phyloP scores from a whole-genome alignment of 192 early-diverging fungal species.

The Rhizoclosmatium sp. region DNA sequence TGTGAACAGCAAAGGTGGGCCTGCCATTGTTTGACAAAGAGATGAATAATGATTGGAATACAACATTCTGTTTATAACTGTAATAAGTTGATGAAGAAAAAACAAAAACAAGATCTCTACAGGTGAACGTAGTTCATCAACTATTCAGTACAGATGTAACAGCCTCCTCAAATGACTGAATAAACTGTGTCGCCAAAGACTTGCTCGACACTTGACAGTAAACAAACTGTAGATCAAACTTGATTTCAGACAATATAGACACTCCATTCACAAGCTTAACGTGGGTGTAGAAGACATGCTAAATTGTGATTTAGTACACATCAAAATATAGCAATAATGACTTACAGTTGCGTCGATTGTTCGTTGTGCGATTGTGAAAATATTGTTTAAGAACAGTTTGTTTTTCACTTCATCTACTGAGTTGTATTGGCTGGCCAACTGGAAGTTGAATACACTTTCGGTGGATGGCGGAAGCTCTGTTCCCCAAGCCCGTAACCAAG shows the following conservation, averaged over 20 bases:
- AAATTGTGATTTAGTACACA: slow-evolving; percentile 6
- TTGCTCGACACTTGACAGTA: slow-evolving; percentile 41
- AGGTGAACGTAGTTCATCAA: not conserved
- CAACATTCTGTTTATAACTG: too few relatives aligned
- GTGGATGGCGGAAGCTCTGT: slow-evolving; percentile 25
- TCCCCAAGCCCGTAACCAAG: slow-evolving; percentile 31
- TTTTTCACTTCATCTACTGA: slow-evolving; percentile 9
- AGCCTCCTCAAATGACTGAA: slow-evolving; percentile 39
- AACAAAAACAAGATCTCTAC: too few relatives aligned
- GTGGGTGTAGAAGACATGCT: slow-evolving; percentile 63
- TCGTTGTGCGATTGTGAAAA: slow-evolving; percentile 74
- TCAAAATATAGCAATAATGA: not conserved
- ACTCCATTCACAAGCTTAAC: slow-evolving; percentile 63
- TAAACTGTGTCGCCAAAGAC: slow-evolving; percentile 44
- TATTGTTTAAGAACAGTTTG: slow-evolving; percentile 53
- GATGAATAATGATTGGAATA: too few relatives aligned
- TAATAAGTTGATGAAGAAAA: too few relatives aligned
- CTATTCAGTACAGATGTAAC: slow-evolving; percentile 33
- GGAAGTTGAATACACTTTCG: slow-evolving; percentile 33
- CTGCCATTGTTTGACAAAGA: too few relatives aligned
- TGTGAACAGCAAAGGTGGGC: too few relatives aligned
- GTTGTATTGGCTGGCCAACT: not conserved
- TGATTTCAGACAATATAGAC: slow-evolving; percentile 71
- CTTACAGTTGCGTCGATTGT: slow-evolving; percentile 59
- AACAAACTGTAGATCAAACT: slow-evolving; percentile 50